These are phyloP conservation scores for Ramaria rubella DNA, from an alignment of 768 basidiomycete species.

Conservation along the genomic window DNA sequence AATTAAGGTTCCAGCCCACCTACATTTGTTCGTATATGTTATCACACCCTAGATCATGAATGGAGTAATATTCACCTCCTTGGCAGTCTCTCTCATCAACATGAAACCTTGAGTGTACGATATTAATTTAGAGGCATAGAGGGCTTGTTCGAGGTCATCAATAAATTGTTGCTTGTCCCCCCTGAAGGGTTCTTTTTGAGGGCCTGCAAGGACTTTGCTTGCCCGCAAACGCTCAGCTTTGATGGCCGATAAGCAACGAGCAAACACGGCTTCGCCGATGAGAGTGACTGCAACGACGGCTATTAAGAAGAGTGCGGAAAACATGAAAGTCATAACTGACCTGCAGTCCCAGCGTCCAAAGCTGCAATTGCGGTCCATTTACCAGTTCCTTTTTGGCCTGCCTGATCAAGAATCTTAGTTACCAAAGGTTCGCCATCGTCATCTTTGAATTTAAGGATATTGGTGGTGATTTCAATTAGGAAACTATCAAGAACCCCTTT, in stretches of 20 bases:
- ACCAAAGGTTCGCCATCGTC: slow-evolving; percentile 90
- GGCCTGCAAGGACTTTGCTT: slow-evolving; percentile 84
- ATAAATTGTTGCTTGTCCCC: slow-evolving; percentile 99
- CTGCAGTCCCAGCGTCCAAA: slow-evolving; percentile 84
- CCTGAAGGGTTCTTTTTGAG: slow-evolving; percentile 87
- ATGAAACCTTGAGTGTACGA: slow-evolving; percentile 99
- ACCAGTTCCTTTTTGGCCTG: slow-evolving; percentile 98
- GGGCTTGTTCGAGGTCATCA: slow-evolving; percentile 96
- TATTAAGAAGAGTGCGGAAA: slow-evolving; percentile 12
- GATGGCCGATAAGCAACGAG: slow-evolving; percentile 94
- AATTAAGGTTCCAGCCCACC: slow-evolving; percentile 90
- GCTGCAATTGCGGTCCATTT: slow-evolving; percentile 99
- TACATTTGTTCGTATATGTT: slow-evolving; percentile 20
- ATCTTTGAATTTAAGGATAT: slow-evolving; percentile 96
- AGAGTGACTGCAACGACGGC: slow-evolving; percentile 67
- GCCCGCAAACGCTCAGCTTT: slow-evolving; percentile 94
- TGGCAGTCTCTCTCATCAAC: slow-evolving; percentile 97
- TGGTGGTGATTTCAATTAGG: slow-evolving; percentile 96
- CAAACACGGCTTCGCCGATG: slow-evolving; percentile 99
- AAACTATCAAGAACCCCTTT: slow-evolving; percentile 99
- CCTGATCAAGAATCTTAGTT: slow-evolving; percentile 89
- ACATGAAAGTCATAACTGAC: slow-evolving; percentile 34
- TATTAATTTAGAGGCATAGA: slow-evolving; percentile 99
- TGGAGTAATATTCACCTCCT: slow-evolving; percentile 51
- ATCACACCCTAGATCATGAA: not conserved